A percentile compares a stretch with the other conserved stretches of the same genome.
These are phyloP conservation scores for Mucor irregularis DNA, from an alignment of 371 early-diverging fungal species.

Conservation along the genomic window DNA sequence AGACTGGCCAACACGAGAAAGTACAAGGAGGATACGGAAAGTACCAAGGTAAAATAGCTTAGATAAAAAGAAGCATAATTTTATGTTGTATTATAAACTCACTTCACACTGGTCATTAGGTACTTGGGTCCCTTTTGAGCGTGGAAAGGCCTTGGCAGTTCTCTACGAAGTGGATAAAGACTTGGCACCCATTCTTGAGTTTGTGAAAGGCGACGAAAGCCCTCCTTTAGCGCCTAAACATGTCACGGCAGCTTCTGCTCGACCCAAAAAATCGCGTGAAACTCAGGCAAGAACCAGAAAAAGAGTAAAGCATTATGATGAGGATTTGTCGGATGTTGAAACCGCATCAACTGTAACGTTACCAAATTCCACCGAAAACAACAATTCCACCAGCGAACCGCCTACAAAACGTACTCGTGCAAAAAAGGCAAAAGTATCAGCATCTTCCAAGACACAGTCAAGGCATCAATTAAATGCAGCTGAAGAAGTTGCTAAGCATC, in stretches of 20 bases:
- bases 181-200: constrained; percentile 22
- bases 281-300: constrained; percentile 25
- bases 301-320: constrained; percentile 24
- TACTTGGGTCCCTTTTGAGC: constrained; percentile 82
- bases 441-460: neutral
- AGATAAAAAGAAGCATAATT: too few species aligned
- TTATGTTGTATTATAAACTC: neutral
- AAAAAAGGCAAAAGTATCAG: neutral
- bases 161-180: constrained; percentile 39
- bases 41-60: constrained; percentile 76
- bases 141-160: constrained; percentile 71
- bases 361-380: neutral
- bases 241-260: constrained; percentile 16
- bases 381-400: neutral
- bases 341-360: neutral
- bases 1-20: constrained; percentile 80
- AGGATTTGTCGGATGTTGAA: constrained; percentile 13
- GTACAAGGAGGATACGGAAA: constrained; percentile 96
- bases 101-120: constrained; percentile 28
- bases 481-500: neutral
- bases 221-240: constrained; percentile 56
- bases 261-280: constrained; percentile 33
- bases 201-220: constrained; percentile 27
- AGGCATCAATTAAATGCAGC: neutral
- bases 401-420: neutral